These are phyloP conservation scores for Fusarium neocosmosporiellum DNA, from an alignment of 2,329 filamentous ascomycete genomes.

Conservation along the genomic window DNA sequence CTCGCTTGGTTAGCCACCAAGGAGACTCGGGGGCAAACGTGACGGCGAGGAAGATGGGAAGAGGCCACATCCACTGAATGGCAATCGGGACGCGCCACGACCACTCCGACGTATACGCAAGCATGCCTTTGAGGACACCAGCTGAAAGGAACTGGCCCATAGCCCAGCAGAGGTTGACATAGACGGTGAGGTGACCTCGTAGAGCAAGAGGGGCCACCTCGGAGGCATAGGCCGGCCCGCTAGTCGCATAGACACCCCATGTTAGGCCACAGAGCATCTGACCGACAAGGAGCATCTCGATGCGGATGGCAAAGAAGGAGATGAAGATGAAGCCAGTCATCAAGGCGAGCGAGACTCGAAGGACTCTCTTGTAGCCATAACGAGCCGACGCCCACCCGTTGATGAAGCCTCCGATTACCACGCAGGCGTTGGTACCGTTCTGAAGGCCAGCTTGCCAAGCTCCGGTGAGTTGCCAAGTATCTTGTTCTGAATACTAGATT, in stretches of 20 bases:
- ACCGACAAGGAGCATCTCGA: slow-evolving; percentile 56
- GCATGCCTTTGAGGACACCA: slow-evolving; percentile 49
- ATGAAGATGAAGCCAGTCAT: slow-evolving; percentile 47
- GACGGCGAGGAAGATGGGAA: slow-evolving; percentile 43
- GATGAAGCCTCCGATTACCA: slow-evolving; percentile 37
- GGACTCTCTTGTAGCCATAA: slow-evolving; percentile 56
- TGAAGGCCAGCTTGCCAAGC: slow-evolving; percentile 30
- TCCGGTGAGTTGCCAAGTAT: slow-evolving; percentile 34
- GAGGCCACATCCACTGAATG: slow-evolving; percentile 52
- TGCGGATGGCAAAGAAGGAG: slow-evolving; percentile 48
- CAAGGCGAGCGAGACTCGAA: slow-evolving; percentile 57
- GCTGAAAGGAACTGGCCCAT: slow-evolving; percentile 54
- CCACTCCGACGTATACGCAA: slow-evolving; percentile 44
- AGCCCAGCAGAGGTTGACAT: slow-evolving; percentile 57
- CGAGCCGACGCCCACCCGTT: slow-evolving; percentile 37
- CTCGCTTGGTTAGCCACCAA: slow-evolving; percentile 47
- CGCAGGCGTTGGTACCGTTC: slow-evolving; percentile 21
- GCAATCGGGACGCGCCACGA: slow-evolving; percentile 52
- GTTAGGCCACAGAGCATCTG: slow-evolving; percentile 59
- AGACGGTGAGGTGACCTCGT: slow-evolving; percentile 55
- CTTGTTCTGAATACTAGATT: slow-evolving; percentile 28
- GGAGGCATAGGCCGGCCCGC: slow-evolving; percentile 56
- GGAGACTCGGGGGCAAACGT: slow-evolving; percentile 49
- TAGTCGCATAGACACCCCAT: slow-evolving; percentile 57
- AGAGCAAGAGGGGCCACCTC: slow-evolving; percentile 57